phyloP scores from a whole-genome alignment of 2,329 filamentous ascomycete species.

The Chaetomium olivaceum region DNA sequence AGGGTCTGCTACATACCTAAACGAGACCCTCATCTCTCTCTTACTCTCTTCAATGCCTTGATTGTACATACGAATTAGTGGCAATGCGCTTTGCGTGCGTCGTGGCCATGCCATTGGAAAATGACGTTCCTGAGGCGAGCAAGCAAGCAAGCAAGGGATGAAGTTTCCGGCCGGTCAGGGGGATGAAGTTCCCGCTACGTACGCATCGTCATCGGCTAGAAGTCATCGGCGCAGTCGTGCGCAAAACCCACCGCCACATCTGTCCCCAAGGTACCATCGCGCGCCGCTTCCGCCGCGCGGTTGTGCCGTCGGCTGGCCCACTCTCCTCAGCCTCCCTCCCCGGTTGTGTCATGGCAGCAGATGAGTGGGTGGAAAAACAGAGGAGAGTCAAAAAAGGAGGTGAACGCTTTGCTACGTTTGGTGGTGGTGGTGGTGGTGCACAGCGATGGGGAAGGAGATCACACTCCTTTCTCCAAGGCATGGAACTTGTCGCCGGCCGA shows the following conservation, averaged over 20 bases:
- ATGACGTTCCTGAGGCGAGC: neutral
- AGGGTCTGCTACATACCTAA: neutral
- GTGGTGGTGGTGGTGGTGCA: neutral
- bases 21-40: neutral
- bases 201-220: neutral
- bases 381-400: neutral
- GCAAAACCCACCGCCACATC: neutral
- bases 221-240: neutral
- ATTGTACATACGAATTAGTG: neutral
- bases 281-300: conserved; percentile 11
- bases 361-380: neutral
- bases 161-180: neutral
- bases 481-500: neutral
- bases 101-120: neutral
- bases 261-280: conserved; percentile 17
- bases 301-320: neutral
- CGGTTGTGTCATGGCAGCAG: neutral
- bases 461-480: neutral
- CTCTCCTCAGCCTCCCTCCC: neutral
- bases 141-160: neutral
- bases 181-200: neutral
- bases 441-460: neutral
- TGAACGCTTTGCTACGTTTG: neutral
- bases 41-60: neutral
- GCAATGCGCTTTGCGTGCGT: neutral